Evolutionary conservation across 176 grass and related monocot species (phyloP).

Genomic region (Aegilops tauschii): DNA sequence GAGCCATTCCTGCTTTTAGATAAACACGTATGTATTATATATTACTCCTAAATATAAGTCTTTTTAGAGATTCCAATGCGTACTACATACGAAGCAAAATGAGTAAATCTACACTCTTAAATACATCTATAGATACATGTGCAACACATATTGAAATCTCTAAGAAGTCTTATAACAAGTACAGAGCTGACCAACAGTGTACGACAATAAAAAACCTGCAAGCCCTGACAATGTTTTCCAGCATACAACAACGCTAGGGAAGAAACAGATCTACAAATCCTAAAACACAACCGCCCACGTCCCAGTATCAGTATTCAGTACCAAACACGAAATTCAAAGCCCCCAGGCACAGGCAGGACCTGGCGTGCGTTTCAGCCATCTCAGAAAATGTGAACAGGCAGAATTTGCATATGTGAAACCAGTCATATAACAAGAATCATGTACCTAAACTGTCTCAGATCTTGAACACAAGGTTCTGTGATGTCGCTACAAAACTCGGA

Average conservation of each 20-base stretch:
- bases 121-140: too few relatives aligned
- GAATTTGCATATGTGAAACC: constrained; percentile 3
- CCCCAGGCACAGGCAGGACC: too few relatives aligned
- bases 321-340: neutral
- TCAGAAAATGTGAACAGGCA: neutral
- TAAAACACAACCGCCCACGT: neutral
- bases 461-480: neutral
- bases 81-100: too few relatives aligned
- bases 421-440: constrained; percentile 6
- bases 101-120: too few relatives aligned
- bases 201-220: too few relatives aligned
- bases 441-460: constrained; percentile 8
- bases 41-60: too few relatives aligned
- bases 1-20: too few relatives aligned
- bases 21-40: too few relatives aligned
- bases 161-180: too few relatives aligned
- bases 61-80: too few relatives aligned
- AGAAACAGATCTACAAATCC: neutral
- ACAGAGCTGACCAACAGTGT: too few relatives aligned
- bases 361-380: neutral
- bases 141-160: too few relatives aligned
- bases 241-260: neutral
- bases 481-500: neutral
- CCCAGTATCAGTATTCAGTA: neutral
- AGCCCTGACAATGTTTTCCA: neutral